phyloP scores from a whole-genome alignment of 371 early-diverging fungal species.

The Ordospora colligata region DNA sequence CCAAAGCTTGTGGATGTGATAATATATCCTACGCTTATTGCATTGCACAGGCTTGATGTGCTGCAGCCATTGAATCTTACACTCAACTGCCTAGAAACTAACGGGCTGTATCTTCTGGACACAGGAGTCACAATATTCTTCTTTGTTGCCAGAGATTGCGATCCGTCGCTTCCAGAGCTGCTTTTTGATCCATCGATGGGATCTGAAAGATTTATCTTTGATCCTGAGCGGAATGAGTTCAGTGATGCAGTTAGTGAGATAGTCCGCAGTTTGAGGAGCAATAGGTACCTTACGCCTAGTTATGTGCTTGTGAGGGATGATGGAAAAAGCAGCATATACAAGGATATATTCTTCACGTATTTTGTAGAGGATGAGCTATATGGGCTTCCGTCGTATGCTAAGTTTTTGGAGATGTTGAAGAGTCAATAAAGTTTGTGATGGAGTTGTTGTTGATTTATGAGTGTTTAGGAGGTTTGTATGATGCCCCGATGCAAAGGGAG shows the following conservation, averaged over 20 bases:
- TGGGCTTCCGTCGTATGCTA: conserved; percentile 25
- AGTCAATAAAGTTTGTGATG: not conserved
- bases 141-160: conserved; percentile 50
- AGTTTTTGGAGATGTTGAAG: conserved; percentile 16
- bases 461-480: no score
- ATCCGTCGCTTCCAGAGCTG: conserved; percentile 13
- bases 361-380: conserved; percentile 47
- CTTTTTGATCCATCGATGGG: conserved; percentile 4
- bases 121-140: conserved; percentile 56
- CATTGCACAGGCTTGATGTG: conserved; percentile 20
- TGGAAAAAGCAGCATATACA: conserved; percentile 13
- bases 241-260: conserved; percentile 31
- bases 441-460: not conserved
- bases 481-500: not conserved
- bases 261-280: conserved; percentile 9
- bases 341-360: conserved; percentile 53
- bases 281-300: conserved; percentile 42
- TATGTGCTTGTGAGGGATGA: conserved; percentile 45
- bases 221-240: conserved; percentile 40
- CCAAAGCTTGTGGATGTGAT: conserved; percentile 50
- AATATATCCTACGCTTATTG: conserved; percentile 56
- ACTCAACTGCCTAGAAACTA: conserved; percentile 24
- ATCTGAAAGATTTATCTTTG: conserved; percentile 30
- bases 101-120: conserved; percentile 56
- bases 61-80: conserved; percentile 46